phyloP scores from a whole-genome alignment of 2,329 filamentous ascomycete genomes.

The Eutypa lata region DNA sequence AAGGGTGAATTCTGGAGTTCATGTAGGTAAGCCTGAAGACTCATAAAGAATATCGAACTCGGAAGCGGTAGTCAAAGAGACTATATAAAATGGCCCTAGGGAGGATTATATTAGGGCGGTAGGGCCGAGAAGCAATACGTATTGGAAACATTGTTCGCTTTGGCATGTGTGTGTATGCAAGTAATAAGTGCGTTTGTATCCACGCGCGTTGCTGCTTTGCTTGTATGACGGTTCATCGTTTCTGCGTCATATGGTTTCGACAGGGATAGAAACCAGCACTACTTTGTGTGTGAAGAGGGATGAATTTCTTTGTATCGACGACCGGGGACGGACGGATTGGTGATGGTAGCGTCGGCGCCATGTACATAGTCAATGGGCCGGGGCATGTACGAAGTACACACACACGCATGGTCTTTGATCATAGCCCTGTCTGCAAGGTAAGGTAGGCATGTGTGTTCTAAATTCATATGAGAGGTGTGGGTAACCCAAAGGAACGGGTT shows the following conservation, averaged over 20 bases:
- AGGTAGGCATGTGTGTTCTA: background rate
- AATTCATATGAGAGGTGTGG: background rate
- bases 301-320: slow-evolving; percentile 25
- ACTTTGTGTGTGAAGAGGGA: slow-evolving; percentile 23
- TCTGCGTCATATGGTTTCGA: slow-evolving; percentile 35
- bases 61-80: slow-evolving; percentile 19
- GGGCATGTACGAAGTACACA: background rate
- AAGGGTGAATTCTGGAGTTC: background rate
- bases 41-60: slow-evolving; percentile 26
- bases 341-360: slow-evolving; percentile 29
- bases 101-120: slow-evolving; percentile 33
- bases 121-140: slow-evolving; percentile 33
- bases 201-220: slow-evolving; percentile 28
- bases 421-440: background rate
- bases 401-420: background rate
- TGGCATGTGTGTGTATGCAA: slow-evolving; percentile 31
- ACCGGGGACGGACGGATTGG: slow-evolving; percentile 27
- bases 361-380: slow-evolving; percentile 8
- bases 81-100: slow-evolving; percentile 27
- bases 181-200: slow-evolving; percentile 26
- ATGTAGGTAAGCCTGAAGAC: slow-evolving; percentile 17
- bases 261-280: slow-evolving; percentile 28
- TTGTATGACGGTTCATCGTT: slow-evolving; percentile 30
- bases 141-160: slow-evolving; percentile 32
- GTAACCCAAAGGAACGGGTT: background rate